Conservation (phyloP, 2,329 filamentous ascomycete species). For the Colletotrichum caudatum region DNA sequence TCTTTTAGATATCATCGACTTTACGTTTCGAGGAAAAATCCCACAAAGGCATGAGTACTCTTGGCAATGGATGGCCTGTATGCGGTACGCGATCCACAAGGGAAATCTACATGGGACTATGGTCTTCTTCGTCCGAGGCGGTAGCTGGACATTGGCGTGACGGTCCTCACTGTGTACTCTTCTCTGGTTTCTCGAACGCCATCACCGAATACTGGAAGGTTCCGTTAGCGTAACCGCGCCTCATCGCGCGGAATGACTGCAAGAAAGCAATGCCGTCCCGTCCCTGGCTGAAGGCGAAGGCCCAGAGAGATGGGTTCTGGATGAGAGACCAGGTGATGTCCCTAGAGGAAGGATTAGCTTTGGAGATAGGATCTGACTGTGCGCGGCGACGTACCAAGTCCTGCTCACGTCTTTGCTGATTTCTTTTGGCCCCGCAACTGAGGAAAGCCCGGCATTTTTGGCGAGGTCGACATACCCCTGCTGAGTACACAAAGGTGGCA, state of each 20-base stretch:
- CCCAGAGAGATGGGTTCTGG: conserved; percentile 70
- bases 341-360: conserved; percentile 52
- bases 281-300: conserved; percentile 70
- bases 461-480: conserved; percentile 65
- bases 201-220: conserved; percentile 70
- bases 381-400: conserved; percentile 62
- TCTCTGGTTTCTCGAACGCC: conserved; percentile 61
- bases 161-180: neutral
- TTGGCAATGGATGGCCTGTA: neutral
- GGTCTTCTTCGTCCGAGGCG: neutral
- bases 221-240: conserved; percentile 69
- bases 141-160: neutral
- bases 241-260: conserved; percentile 72
- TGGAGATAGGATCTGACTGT: neutral
- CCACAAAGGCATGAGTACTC: too few species aligned
- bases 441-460: conserved; percentile 59
- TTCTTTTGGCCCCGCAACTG: conserved; percentile 62
- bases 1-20: neutral
- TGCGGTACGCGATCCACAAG: too few species aligned
- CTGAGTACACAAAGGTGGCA: conserved; percentile 67
- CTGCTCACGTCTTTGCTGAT: conserved; percentile 69
- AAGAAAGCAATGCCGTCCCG: conserved; percentile 71
- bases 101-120: neutral
- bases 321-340: conserved; percentile 73
- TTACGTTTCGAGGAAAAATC: neutral